These are phyloP conservation scores for Leccinum uliginosum DNA, from an alignment of 768 basidiomycete species.

Conservation along the genomic window DNA sequence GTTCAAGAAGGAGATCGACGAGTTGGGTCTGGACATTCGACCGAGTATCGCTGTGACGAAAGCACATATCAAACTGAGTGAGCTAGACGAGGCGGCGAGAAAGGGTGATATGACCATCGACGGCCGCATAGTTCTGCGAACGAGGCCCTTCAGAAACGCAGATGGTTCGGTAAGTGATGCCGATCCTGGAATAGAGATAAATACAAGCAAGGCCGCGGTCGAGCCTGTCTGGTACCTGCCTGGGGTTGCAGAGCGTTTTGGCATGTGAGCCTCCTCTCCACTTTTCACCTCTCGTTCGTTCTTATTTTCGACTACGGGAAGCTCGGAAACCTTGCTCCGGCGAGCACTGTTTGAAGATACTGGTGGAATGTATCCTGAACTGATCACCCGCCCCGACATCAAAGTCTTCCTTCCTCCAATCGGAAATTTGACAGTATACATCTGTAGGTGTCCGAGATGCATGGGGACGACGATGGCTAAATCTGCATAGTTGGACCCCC, in stretches of 20 bases:
- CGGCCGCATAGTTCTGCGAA: slow-evolving; percentile 76
- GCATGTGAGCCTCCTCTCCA: slow-evolving; percentile 55
- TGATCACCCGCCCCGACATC: slow-evolving; percentile 93
- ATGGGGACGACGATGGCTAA: not conserved
- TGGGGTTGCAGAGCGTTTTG: slow-evolving; percentile 90
- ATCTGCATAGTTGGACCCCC: slow-evolving; percentile 68
- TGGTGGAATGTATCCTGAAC: slow-evolving; percentile 93
- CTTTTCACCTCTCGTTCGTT: not conserved
- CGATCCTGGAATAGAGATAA: slow-evolving; percentile 81
- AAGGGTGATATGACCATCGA: slow-evolving; percentile 73
- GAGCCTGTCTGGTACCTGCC: slow-evolving; percentile 97
- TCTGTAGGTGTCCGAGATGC: slow-evolving; percentile 48
- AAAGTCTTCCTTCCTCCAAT: slow-evolving; percentile 96
- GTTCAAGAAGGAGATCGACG: slow-evolving; percentile 58
- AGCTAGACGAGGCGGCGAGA: slow-evolving; percentile 78
- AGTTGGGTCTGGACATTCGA: slow-evolving; percentile 72
- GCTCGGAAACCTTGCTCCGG: slow-evolving; percentile 79
- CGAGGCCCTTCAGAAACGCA: slow-evolving; percentile 55
- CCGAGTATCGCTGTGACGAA: slow-evolving; percentile 93
- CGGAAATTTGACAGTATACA: slow-evolving; percentile 86
- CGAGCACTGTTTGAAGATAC: slow-evolving; percentile 96
- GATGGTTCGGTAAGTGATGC: slow-evolving; percentile 56
- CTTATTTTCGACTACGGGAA: slow-evolving; percentile 24
- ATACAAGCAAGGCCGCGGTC: slow-evolving; percentile 87
- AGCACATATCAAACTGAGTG: slow-evolving; percentile 91